Evolutionary conservation across 139 green algal species (phyloP).

Genomic region (Medakamo hakoo): DNA sequence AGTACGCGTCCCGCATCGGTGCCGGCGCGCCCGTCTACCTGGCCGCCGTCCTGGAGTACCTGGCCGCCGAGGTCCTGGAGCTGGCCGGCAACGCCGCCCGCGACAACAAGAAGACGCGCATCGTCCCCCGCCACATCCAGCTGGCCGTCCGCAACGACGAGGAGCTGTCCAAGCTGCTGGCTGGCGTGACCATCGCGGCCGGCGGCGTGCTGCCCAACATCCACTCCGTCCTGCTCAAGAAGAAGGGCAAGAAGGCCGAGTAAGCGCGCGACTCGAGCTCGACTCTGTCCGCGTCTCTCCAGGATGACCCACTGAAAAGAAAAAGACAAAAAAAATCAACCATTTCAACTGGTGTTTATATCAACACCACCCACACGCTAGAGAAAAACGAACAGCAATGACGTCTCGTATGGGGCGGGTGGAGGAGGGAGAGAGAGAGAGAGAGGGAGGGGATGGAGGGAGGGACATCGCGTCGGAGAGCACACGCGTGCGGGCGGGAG

Average conservation of each 20-base stretch:
- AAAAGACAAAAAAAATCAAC: too few relatives aligned
- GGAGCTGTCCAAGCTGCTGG: slow-evolving; percentile 68
- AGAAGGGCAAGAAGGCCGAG: slow-evolving; percentile 62
- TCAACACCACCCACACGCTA: too few relatives aligned
- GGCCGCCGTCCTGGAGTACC: slow-evolving; percentile 40
- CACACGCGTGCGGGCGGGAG: too few relatives aligned
- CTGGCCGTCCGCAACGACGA: slow-evolving; percentile 39
- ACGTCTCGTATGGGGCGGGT: too few relatives aligned
- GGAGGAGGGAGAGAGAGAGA: too few relatives aligned
- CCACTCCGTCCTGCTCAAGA: slow-evolving; percentile 68
- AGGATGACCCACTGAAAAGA: neutral
- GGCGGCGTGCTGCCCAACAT: slow-evolving; percentile 80
- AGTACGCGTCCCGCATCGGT: slow-evolving; percentile 40
- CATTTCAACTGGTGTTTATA: too few relatives aligned
- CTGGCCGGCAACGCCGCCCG: slow-evolving; percentile 50
- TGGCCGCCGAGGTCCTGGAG: slow-evolving; percentile 39
- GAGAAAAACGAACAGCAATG: too few relatives aligned
- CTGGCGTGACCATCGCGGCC: slow-evolving; percentile 54
- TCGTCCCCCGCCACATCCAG: slow-evolving; percentile 68
- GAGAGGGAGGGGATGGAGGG: too few relatives aligned
- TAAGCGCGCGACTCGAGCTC: neutral
- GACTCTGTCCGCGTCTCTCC: neutral
- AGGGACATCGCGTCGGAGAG: too few relatives aligned
- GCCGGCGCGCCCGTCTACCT: slow-evolving; percentile 12
- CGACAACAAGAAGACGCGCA: slow-evolving; percentile 75